Percentiles rank a stretch among this genome's conserved stretches.
Conservation (phyloP, 2,329 filamentous ascomycete genomes). For the Colletotrichum gigasporum region DNA sequence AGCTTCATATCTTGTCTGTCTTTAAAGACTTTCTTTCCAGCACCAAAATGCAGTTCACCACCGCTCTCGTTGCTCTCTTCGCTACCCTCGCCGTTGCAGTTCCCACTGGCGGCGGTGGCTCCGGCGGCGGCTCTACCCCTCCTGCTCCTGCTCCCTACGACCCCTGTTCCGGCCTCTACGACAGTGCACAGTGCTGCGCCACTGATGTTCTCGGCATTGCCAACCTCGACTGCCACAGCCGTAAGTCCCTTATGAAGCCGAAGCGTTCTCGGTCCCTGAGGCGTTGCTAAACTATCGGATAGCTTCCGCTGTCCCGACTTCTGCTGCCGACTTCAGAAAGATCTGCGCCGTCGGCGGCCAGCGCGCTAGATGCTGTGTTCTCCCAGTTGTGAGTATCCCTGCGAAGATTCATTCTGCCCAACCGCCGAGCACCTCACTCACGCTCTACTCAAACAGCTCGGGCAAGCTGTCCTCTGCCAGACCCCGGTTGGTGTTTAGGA, state of each 20-base stretch:
- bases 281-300: neutral
- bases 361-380: slow-evolving; percentile 65
- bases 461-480: too few relatives aligned
- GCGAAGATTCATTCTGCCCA: too few relatives aligned
- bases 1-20: neutral
- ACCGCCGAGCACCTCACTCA: too few relatives aligned
- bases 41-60: slow-evolving; percentile 21
- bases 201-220: slow-evolving; percentile 68
- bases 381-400: slow-evolving; percentile 56
- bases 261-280: too few relatives aligned
- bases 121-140: neutral
- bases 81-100: slow-evolving; percentile 1
- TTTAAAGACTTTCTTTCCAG: neutral
- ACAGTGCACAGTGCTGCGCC: slow-evolving; percentile 65
- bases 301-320: slow-evolving; percentile 46
- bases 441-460: too few relatives aligned
- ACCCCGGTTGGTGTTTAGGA: too few relatives aligned
- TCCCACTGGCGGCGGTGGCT: neutral
- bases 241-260: too few relatives aligned
- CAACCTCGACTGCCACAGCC: slow-evolving; percentile 63
- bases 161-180: slow-evolving; percentile 54
- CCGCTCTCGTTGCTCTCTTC: slow-evolving; percentile 6
- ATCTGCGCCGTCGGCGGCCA: slow-evolving; percentile 59
- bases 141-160: too few relatives aligned
- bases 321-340: slow-evolving; percentile 51